Evolutionary conservation across 192 early-diverging fungal genomes (phyloP).

Genomic region (Mortierella hygrophila): DNA sequence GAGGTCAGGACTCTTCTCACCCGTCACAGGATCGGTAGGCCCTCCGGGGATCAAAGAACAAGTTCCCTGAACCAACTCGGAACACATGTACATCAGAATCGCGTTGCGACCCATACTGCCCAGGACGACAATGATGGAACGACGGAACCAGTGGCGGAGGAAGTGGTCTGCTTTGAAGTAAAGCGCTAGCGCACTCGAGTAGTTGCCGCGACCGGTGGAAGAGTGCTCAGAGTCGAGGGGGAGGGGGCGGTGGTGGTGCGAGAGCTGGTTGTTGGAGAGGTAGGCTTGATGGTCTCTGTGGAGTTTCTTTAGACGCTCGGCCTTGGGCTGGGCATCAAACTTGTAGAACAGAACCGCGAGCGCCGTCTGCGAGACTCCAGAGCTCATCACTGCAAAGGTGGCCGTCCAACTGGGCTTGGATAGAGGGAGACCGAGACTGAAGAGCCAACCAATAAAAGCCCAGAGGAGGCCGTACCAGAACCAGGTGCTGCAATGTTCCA

Average conservation of each 20-base stretch:
- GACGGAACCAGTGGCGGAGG: slow-evolving; percentile 46
- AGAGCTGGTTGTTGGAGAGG: slow-evolving; percentile 23
- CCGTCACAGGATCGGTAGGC: slow-evolving; percentile 25
- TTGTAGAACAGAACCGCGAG: slow-evolving; percentile 56
- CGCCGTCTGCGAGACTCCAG: slow-evolving; percentile 50
- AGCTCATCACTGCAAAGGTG: slow-evolving; percentile 58
- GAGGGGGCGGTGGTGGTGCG: slow-evolving; percentile 3
- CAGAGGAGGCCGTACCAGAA: slow-evolving; percentile 51
- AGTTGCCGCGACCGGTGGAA: neutral
- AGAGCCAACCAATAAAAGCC: slow-evolving; percentile 43
- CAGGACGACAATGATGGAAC: slow-evolving; percentile 21
- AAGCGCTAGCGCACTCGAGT: slow-evolving; percentile 23
- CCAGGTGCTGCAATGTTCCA: slow-evolving; percentile 30
- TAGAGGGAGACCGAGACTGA: slow-evolving; percentile 59
- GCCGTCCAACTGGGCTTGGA: slow-evolving; percentile 72
- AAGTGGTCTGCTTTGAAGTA: slow-evolving; percentile 38
- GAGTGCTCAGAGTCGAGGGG: neutral
- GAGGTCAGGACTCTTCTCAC: slow-evolving; percentile 9
- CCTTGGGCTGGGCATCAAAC: slow-evolving; percentile 56
- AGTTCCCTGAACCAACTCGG: slow-evolving; percentile 49
- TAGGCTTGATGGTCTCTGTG: slow-evolving; percentile 31
- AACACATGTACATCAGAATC: slow-evolving; percentile 61
- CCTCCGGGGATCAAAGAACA: slow-evolving; percentile 44
- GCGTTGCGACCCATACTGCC: slow-evolving; percentile 65
- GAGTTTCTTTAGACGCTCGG: slow-evolving; percentile 19